Conservation (phyloP, 2,329 filamentous ascomycete genomes). For the Hypoxylon sp. region DNA sequence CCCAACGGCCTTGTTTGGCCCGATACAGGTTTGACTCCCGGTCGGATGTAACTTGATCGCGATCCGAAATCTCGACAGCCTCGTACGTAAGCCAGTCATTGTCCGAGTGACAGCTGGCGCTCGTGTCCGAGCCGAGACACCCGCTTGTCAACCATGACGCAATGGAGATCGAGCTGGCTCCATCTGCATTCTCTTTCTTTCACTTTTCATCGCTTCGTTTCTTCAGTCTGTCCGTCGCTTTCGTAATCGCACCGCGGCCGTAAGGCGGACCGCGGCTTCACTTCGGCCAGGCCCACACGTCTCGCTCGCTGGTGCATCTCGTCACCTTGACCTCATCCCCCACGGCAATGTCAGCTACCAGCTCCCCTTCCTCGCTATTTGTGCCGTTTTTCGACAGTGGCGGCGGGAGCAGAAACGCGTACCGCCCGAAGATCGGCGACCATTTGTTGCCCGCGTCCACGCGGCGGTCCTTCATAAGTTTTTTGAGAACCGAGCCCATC, state of each 20-base stretch:
- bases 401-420: slow-evolving; percentile 70
- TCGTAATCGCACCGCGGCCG: slow-evolving; percentile 4
- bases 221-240: neutral
- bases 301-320: slow-evolving; percentile 65
- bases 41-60: slow-evolving; percentile 44
- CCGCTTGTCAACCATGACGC: slow-evolving; percentile 20
- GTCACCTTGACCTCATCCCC: slow-evolving; percentile 71
- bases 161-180: slow-evolving; percentile 25
- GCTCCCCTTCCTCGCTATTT: slow-evolving; percentile 42
- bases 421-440: slow-evolving; percentile 80
- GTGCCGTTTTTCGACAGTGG: slow-evolving; percentile 8
- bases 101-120: slow-evolving; percentile 37
- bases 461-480: slow-evolving; percentile 77
- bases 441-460: slow-evolving; percentile 79
- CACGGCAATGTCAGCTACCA: slow-evolving; percentile 61
- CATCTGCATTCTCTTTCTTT: slow-evolving; percentile 6
- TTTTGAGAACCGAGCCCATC: slow-evolving; percentile 75
- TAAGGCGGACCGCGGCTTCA: slow-evolving; percentile 24
- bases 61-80: slow-evolving; percentile 22
- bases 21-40: slow-evolving; percentile 29
- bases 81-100: slow-evolving; percentile 38
- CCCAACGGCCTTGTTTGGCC: slow-evolving; percentile 2
- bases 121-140: slow-evolving; percentile 14
- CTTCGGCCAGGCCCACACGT: slow-evolving; percentile 67
- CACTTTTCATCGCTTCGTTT: slow-evolving; percentile 4